These are phyloP conservation scores for Spirogloea muscicola DNA, from an alignment of 139 green algal species.

Conservation along the genomic window DNA sequence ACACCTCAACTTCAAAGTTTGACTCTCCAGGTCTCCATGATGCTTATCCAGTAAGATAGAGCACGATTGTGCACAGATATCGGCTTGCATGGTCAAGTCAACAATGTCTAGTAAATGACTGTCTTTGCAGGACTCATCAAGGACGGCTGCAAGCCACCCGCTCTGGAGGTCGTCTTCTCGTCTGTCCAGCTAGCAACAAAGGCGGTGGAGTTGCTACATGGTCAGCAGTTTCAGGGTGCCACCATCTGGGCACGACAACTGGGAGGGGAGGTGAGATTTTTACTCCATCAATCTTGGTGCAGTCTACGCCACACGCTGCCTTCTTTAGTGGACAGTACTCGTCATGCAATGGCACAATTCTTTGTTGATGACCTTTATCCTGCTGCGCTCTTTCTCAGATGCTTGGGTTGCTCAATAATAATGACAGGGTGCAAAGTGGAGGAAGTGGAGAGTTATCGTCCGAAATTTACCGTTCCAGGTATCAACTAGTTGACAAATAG, in stretches of 20 bases:
- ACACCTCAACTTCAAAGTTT: too few species aligned
- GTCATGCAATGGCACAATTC: too few species aligned
- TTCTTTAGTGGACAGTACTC: too few species aligned
- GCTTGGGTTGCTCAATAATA: not conserved
- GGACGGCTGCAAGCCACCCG: conserved; percentile 70
- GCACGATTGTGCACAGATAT: too few species aligned
- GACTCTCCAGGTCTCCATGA: too few species aligned
- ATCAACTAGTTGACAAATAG: not conserved
- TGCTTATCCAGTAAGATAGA: too few species aligned
- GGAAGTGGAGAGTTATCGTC: conserved; percentile 86
- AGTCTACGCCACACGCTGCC: too few species aligned
- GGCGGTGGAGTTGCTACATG: conserved; percentile 73
- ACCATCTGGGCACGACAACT: conserved; percentile 50
- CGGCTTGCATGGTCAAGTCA: too few species aligned
- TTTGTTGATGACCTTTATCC: too few species aligned
- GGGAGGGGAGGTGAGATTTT: conserved; percentile 57
- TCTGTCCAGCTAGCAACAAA: conserved; percentile 64
- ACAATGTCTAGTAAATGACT: not conserved
- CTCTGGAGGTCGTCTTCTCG: conserved; percentile 62
- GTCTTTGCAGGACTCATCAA: conserved; percentile 50
- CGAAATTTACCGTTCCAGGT: conserved; percentile 85
- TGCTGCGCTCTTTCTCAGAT: too few species aligned
- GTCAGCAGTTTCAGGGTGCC: conserved; percentile 27
- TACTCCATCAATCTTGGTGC: too few species aligned
- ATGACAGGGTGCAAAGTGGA: conserved; percentile 69